These are phyloP conservation scores for Kodamaea ohmeri DNA, from an alignment of 1,139 yeast genomes.

Conservation along the genomic window DNA sequence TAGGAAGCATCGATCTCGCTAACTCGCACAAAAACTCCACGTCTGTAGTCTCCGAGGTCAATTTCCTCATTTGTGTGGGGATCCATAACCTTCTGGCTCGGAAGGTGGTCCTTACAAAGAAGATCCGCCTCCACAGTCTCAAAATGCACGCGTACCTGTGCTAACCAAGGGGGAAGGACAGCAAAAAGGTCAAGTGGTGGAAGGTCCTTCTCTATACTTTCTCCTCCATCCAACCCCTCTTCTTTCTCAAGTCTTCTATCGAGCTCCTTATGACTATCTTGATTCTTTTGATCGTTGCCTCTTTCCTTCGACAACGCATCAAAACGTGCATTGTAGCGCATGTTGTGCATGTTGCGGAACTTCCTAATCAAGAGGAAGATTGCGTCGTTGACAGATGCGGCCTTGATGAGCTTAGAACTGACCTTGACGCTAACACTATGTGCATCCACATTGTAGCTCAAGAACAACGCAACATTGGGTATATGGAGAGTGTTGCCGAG, in stretches of 20 bases:
- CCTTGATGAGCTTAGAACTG: constrained; percentile 26
- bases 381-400: constrained; percentile 39
- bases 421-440: constrained; percentile 25
- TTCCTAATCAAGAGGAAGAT: constrained; percentile 39
- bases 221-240: neutral
- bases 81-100: constrained; percentile 31
- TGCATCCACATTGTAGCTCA: constrained; percentile 26
- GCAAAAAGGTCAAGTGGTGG: constrained; percentile 19
- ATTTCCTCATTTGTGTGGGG: constrained; percentile 23
- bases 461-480: constrained; percentile 29
- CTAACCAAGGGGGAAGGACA: constrained; percentile 31
- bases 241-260: too few species aligned
- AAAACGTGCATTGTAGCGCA: constrained; percentile 21
- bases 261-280: too few species aligned
- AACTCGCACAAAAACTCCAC: constrained; percentile 38
- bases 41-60: constrained; percentile 38
- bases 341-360: constrained; percentile 33
- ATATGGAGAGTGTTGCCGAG: constrained; percentile 32
- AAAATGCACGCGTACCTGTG: constrained; percentile 26
- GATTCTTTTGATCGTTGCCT: too few species aligned
- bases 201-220: neutral
- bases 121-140: constrained; percentile 34
- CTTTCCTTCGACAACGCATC: constrained; percentile 8
- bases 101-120: constrained; percentile 44
- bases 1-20: constrained; percentile 23